Evolutionary conservation across 2,329 filamentous ascomycete genomes (phyloP), one percentile per base, ranked within the genome.

Genomic region (Colletotrichum camelliae): DNA sequence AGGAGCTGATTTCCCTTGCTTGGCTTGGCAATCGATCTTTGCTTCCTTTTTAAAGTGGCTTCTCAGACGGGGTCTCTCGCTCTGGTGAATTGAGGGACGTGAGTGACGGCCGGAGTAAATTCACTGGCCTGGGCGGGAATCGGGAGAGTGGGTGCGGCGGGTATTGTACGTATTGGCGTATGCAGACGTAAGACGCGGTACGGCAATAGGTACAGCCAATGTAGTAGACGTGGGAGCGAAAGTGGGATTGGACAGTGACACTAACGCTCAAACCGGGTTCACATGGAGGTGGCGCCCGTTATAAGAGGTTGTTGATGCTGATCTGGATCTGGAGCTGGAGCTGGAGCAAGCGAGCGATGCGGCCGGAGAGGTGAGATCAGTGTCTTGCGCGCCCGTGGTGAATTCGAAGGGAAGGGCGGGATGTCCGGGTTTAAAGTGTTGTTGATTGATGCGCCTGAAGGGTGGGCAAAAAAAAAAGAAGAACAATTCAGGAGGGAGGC

Each of bases 1-100:
- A 64, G 29, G n/a, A 73, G 73, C 73, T 75, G 73, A 75, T 35
- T 75, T 73, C 70, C 73, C 73, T 73, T 75, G 73, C 73, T 65
- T 75, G 33, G 70, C 73, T 75, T 73, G 73, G 73, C 73, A 62
- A 39, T 64, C 69, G 35, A 71, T 68, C 66, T 73, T 73, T 37
- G 48, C 33, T 55, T 37, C 29, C 37, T 57, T 64, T n/a, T 62
- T 37, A 48, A 9, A 29, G 58, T 70, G 39, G 57, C 68, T 70
- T 64, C 39, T 29, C 33, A 55, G 58, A 37, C n/a, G n/a, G 29
- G 16, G 35, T 43, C 57, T 48, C 43, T 21, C 27, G 57, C 29
- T 64, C 13, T 68, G 64, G 7, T 57, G 68, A 35, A 21, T 21
- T n/a, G 39, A 57, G 35, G 55, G 71, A 73, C 67, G 52, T 64